phyloP scores from a whole-genome alignment of 176 grass and related monocot genomes.

The Cenchrus fungigraminus region DNA sequence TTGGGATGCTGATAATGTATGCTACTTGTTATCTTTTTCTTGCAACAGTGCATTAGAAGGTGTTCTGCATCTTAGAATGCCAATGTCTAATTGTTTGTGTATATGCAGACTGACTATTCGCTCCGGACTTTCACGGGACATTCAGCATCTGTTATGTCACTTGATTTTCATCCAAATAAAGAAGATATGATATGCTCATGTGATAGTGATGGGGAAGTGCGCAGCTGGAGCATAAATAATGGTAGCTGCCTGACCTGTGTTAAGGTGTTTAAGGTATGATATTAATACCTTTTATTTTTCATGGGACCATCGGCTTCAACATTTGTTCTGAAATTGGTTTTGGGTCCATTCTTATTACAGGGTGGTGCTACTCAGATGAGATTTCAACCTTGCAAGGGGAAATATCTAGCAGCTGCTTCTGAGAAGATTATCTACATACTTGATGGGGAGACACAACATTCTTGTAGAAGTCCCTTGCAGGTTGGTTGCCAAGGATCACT shows the following conservation, averaged over 20 bases:
- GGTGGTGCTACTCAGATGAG: constrained; percentile 94
- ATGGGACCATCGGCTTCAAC: constrained; percentile 31
- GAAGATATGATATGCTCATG: constrained; percentile 98
- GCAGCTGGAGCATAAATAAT: constrained; percentile 97
- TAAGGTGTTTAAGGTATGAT: constrained; percentile 79
- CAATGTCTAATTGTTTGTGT: constrained; percentile 33
- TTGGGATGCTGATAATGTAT: constrained; percentile 99
- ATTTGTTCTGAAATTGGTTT: constrained; percentile 25
- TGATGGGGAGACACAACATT: constrained; percentile 75
- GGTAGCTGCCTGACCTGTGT: constrained; percentile 72
- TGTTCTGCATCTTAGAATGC: constrained; percentile 12
- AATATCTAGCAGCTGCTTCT: constrained; percentile 90
- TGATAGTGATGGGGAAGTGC: constrained; percentile 86
- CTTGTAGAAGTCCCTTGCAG: constrained; percentile 67
- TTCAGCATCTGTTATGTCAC: constrained; percentile 88
- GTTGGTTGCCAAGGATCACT: constrained; percentile 43
- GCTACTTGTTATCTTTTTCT: background rate
- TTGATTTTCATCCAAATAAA: constrained; percentile 98
- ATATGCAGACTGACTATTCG: constrained; percentile 84
- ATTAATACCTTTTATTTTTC: constrained; percentile 4
- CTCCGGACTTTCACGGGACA: constrained; percentile 96
- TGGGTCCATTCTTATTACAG: constrained; percentile 43
- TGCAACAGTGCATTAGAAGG: constrained; percentile 22
- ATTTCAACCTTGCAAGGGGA: constrained; percentile 87
- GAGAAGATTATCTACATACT: constrained; percentile 86